Percentiles rank a stretch among this genome's conserved stretches.
phyloP scores from a whole-genome alignment of 139 green algal genomes.

The Haematococcus lacustris region DNA sequence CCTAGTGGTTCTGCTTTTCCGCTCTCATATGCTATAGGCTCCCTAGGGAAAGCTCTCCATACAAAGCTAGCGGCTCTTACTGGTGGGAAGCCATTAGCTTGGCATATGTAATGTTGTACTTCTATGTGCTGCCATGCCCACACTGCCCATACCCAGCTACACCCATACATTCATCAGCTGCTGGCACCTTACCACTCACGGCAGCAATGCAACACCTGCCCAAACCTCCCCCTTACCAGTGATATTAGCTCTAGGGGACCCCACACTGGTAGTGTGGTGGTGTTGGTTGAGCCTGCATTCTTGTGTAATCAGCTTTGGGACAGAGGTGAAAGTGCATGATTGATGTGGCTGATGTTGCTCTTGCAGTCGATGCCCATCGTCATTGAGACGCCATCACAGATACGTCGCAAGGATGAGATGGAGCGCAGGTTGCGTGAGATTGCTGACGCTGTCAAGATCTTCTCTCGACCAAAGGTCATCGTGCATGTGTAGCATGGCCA shows the following conservation, averaged over 20 bases:
- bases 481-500: constrained; percentile 33
- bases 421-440: constrained; percentile 49
- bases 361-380: constrained; percentile 35
- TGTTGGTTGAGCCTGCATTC: not conserved
- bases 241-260: not conserved
- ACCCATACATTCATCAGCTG: no score
- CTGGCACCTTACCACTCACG: not conserved
- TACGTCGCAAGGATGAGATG: constrained; percentile 41
- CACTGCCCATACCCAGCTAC: not conserved
- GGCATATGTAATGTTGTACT: not conserved
- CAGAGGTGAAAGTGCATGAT: not conserved
- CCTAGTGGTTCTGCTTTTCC: not conserved
- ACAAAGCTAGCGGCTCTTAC: not conserved
- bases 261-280: not conserved
- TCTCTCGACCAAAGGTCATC: constrained; percentile 44
- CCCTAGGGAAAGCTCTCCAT: not conserved
- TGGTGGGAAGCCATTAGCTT: not conserved
- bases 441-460: constrained; percentile 49
- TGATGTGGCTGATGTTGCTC: not conserved
- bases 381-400: constrained; percentile 49
- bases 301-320: not conserved
- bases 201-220: not conserved
- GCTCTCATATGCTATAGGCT: not conserved
- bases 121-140: not conserved
- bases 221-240: not conserved